Base-by-base conservation (phyloP, 2,329 filamentous ascomycete genomes). In the Diaporthe amygdali region DNA sequence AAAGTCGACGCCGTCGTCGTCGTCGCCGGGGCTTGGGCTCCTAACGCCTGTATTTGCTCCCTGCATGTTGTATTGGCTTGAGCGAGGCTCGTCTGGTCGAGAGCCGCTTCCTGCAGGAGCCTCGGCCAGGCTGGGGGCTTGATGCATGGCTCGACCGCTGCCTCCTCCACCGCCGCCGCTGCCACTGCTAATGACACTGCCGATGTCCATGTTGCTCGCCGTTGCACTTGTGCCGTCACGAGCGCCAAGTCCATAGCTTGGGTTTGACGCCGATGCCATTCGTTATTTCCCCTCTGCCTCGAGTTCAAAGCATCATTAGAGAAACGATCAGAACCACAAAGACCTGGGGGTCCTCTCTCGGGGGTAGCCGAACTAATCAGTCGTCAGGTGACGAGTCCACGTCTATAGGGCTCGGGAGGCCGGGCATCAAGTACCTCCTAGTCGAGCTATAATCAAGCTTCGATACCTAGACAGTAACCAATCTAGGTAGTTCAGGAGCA, bases 121-220 rank as follows among this genome's bases (percentile, higher is more conserved):
- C 75, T 81, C 79, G 59, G 75, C 68, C 74, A 80, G 71, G 70
- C 74, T 79, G 30, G 78, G 75, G 59, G 77, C 77, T 52, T 76
- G 77, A 76, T 79, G 78, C 79, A 81, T 81, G 52, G 73, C 80
- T 74, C 51, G 51, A n/a, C 27, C 30, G n/a, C 20, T 80, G 59
- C 74, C 80, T 74, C 41, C 51, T 32, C 39, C n/a, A 5, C 32
- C 30, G 52, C 44, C 44, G 39, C 30, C 41, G 34, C 17, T 22
- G 30, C 49, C 66, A 14, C 27, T 68, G 41, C 66, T 49, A 14
- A 55, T 68, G 32, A 59, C 20, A 39, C 46, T 59, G 61, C 30
- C 52, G 71, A 64, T 55, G 44, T 27, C 66, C 69, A 73, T 27
- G 41, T 37, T 25, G 69, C 61, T 32, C 44, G 27, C 59, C 59